Evolutionary conservation across 352 stramenopile genomes (phyloP), one percentile per base, ranked within the genome.

Genomic region (Globisporangium irregulare): DNA sequence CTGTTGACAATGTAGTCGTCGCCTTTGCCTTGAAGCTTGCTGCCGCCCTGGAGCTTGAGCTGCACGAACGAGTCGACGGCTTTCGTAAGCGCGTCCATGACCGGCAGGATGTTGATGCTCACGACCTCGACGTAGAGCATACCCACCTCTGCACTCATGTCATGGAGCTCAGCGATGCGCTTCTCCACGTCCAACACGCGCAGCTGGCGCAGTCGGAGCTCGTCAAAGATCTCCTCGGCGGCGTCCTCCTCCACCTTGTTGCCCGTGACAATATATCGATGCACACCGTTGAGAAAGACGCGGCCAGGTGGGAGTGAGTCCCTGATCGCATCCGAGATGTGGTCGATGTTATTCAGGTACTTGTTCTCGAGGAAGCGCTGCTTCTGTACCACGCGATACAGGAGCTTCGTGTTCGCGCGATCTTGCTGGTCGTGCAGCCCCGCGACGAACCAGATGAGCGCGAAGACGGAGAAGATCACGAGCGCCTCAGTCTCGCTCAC

Each of bases 201-300:
- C n/a, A 75, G 64, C 65, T 89, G 80, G 12, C 74, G 73, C 46
- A 76, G 58, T 15, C 66, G 58, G 41, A 87, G 75, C 58, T 92
- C 82, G 9, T 92, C 86, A 14, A 81, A 71, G n/a, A 94, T 61
- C 24, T 94, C 86, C 58, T 92, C 84, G 7, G 81, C 84, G 14
- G 77, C 80, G 61, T 92, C 86, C 67, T 92, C 76, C 48, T 92
- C 86, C 15, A 62, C 65, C 41, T 87, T 84, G 73, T 92, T 78
- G 25, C 86, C 86, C 20, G 81, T 93, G 34, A 92, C 74, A 20
- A 93, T 67, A 59, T 90, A 93, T 48, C 73, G 66, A 12, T 84
- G 81, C 0, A 94, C 77, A 34, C 86, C 86, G 48, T 92, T 92
- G 67, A 92, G 80, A 60, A 91, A 93, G 1, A 92, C 78, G 32